Evolutionary conservation across 805 yeast genomes (phyloP).

Genomic region (Myxozyma sirexii): DNA sequence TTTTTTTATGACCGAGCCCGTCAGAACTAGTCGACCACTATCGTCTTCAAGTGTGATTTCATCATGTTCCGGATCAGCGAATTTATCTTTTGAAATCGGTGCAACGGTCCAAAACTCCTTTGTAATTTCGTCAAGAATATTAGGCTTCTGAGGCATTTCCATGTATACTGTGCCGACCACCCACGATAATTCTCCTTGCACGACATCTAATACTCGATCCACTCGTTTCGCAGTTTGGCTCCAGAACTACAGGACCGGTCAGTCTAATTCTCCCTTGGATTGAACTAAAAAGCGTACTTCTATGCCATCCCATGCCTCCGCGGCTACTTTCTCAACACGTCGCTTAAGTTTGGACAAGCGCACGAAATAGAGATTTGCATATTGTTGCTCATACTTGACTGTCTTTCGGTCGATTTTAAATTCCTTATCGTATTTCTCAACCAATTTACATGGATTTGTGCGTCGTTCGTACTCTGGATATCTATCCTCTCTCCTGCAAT

Average conservation of each 20-base stretch:
- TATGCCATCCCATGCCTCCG: constrained; percentile 60
- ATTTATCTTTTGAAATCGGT: constrained; percentile 48
- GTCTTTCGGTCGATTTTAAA: constrained; percentile 6
- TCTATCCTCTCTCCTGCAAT: constrained; percentile 2
- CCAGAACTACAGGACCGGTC: constrained; percentile 44
- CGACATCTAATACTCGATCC: constrained; percentile 63
- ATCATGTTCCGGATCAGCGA: constrained; percentile 58
- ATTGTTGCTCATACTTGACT: constrained; percentile 58
- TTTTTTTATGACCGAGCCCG: constrained; percentile 49
- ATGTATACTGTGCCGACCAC: constrained; percentile 83
- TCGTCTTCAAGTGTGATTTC: constrained; percentile 85
- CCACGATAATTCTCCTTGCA: constrained; percentile 68
- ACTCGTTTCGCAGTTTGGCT: constrained; percentile 48
- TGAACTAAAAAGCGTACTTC: constrained; percentile 39
- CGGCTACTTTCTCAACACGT: constrained; percentile 51
- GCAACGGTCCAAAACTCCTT: constrained; percentile 48
- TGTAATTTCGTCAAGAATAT: constrained; percentile 79
- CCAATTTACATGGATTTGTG: background rate
- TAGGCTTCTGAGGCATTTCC: constrained; percentile 83
- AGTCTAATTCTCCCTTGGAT: background rate
- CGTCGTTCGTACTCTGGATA: constrained; percentile 8
- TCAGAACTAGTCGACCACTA: constrained; percentile 78
- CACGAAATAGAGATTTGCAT: constrained; percentile 57
- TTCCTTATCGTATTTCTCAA: constrained; percentile 17
- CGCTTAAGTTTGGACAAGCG: constrained; percentile 55